Evolutionary conservation across 257 asterid species (phyloP).

Genomic region (Salvia splendens): DNA sequence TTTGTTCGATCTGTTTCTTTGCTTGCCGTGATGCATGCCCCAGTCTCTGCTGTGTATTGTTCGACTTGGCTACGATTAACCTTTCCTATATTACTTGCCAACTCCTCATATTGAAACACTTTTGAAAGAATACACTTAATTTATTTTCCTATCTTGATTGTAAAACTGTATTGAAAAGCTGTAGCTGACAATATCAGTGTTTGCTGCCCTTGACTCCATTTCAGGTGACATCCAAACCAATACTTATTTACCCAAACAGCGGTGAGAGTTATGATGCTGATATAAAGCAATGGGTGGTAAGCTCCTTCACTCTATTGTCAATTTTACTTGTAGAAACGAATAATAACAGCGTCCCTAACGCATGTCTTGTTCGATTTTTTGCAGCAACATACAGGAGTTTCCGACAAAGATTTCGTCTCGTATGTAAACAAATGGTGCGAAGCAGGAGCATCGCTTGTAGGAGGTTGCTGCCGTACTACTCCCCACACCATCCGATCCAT

Average conservation of each 20-base stretch:
- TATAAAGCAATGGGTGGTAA: constrained; percentile 81
- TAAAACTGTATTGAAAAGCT: not conserved
- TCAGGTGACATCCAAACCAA: constrained; percentile 72
- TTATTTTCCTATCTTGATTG: not conserved
- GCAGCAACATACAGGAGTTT: constrained; percentile 82
- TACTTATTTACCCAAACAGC: constrained; percentile 83
- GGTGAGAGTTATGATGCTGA: constrained; percentile 83
- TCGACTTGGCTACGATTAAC: not conserved
- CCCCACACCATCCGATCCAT: constrained; percentile 70
- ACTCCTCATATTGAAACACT: constrained; percentile 2
- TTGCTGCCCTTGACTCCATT: constrained; percentile 31
- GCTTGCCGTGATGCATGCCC: not conserved
- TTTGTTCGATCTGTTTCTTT: not conserved
- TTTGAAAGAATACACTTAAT: not conserved
- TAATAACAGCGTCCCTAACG: not conserved
- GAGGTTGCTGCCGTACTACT: constrained; percentile 94
- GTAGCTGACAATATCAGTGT: constrained; percentile 4
- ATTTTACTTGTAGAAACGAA: not conserved
- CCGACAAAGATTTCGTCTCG: constrained; percentile 73
- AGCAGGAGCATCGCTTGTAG: constrained; percentile 83
- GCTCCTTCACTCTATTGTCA: constrained; percentile 26
- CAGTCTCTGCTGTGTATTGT: constrained; percentile 11
- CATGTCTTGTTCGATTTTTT: constrained; percentile 13
- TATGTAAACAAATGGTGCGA: constrained; percentile 77
- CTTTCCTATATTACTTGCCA: not conserved